A percentile compares a stretch with the other conserved stretches of the same genome.
Evolutionary conservation across 352 stramenopile species (phyloP).

Genomic region (Elongisporangium undulatum): DNA sequence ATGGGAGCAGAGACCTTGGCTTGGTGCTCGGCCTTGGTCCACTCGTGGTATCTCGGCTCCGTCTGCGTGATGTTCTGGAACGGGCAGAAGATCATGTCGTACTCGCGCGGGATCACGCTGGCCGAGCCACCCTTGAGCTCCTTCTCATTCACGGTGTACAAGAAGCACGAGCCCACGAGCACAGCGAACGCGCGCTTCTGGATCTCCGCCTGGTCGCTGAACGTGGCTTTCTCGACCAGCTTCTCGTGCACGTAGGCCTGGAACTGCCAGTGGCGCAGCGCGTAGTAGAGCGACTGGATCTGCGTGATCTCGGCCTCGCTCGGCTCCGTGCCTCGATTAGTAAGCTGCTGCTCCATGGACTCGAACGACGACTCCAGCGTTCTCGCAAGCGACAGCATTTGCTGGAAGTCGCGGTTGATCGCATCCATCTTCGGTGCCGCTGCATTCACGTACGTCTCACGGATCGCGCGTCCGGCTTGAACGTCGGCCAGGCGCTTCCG

Average conservation of each 20-base stretch:
- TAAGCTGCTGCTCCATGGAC: conserved; percentile 15
- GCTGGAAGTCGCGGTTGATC: conserved; percentile 23
- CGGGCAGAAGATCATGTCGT: conserved; percentile 62
- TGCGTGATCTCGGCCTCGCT: conserved; percentile 20
- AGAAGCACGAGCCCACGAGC: conserved; percentile 64
- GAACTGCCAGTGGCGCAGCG: conserved; percentile 44
- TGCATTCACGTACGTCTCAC: conserved; percentile 18
- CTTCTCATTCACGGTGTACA: conserved; percentile 61
- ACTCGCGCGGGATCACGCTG: conserved; percentile 68
- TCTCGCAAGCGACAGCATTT: conserved; percentile 3
- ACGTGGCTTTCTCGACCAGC: conserved; percentile 35
- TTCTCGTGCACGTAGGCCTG: conserved; percentile 44
- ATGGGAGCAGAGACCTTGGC: conserved; percentile 19
- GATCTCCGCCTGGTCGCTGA: conserved; percentile 19
- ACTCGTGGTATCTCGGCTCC: conserved; percentile 51
- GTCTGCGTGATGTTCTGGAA: conserved; percentile 82
- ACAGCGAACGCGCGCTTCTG: conserved; percentile 48
- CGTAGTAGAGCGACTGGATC: conserved; percentile 41
- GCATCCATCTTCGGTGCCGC: conserved; percentile 21
- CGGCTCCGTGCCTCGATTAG: not conserved
- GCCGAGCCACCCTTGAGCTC: conserved; percentile 67
- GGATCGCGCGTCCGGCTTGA: conserved; percentile 11
- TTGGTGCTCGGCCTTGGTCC: conserved; percentile 42
- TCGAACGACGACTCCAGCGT: conserved; percentile 24
- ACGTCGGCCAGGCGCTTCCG: conserved; percentile 17